Evolutionary conservation across 2,329 filamentous ascomycete species (phyloP).

Genomic region (Stagonosporopsis tanaceti): DNA sequence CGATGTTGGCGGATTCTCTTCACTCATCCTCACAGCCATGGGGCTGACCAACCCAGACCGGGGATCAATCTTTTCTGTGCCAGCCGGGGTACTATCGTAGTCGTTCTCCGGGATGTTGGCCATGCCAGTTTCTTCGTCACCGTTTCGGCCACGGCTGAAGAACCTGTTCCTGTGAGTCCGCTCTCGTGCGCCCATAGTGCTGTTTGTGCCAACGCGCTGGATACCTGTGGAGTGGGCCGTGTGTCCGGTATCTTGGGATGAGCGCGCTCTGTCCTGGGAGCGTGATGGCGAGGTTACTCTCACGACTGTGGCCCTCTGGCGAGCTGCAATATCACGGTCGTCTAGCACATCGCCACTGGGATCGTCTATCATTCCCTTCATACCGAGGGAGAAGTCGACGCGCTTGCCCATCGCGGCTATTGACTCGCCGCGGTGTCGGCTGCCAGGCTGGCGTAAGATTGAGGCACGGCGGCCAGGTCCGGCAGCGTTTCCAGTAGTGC

Average conservation of each 20-base stretch:
- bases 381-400: slow-evolving; percentile 75
- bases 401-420: slow-evolving; percentile 66
- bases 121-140: slow-evolving; percentile 57
- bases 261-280: slow-evolving; percentile 37
- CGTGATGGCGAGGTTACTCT: slow-evolving; percentile 51
- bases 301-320: slow-evolving; percentile 50
- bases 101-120: slow-evolving; percentile 55
- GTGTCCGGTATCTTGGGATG: slow-evolving; percentile 46
- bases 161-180: slow-evolving; percentile 67
- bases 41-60: slow-evolving; percentile 46
- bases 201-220: slow-evolving; percentile 48
- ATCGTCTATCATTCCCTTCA: slow-evolving; percentile 66
- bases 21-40: slow-evolving; percentile 38
- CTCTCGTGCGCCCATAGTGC: slow-evolving; percentile 39
- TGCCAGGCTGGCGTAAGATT: slow-evolving; percentile 62
- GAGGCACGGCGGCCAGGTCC: slow-evolving; percentile 54
- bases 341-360: slow-evolving; percentile 72
- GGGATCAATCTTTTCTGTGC: slow-evolving; percentile 46
- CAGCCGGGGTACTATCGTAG: slow-evolving; percentile 25
- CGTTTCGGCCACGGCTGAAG: slow-evolving; percentile 58
- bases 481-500: slow-evolving; percentile 12
- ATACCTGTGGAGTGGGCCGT: slow-evolving; percentile 45
- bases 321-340: slow-evolving; percentile 54
- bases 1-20: slow-evolving; percentile 29
- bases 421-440: slow-evolving; percentile 62